A percentile compares a stretch with the other conserved stretches of the same genome.
These are phyloP conservation scores for Phtheirospermum japonicum DNA, from an alignment of 257 asterid genomes.

Conservation along the genomic window DNA sequence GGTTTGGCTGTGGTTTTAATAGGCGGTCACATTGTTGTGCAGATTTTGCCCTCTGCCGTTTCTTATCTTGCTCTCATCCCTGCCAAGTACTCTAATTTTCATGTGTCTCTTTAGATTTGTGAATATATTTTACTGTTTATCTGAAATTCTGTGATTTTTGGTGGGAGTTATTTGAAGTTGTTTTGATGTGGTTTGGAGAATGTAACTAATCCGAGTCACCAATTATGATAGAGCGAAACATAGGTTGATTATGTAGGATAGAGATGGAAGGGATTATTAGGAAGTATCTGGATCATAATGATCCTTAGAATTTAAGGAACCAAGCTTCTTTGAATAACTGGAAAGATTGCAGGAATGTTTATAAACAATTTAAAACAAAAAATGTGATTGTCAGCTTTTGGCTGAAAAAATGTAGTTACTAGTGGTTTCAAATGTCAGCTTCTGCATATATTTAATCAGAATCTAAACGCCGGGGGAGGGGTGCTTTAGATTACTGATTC, in stretches of 20 bases:
- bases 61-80: slow-evolving; percentile 92
- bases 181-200: not conserved
- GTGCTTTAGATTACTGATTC: no score
- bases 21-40: slow-evolving; percentile 75
- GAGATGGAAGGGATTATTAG: no score
- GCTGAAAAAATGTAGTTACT: no score
- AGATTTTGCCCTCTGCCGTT: slow-evolving; percentile 67
- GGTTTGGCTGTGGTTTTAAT: slow-evolving; percentile 78
- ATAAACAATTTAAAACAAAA: no score
- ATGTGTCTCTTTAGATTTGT: no score
- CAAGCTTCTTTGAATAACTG: not conserved
- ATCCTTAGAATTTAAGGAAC: not conserved
- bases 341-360: not conserved
- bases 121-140: no score
- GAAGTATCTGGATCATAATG: not conserved
- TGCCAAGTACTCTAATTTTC: slow-evolving; percentile 53
- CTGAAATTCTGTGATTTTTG: no score
- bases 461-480: no score
- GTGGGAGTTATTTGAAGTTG: not conserved
- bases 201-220: not conserved
- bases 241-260: not conserved
- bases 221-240: not conserved
- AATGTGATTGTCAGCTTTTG: no score
- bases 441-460: no score
- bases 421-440: no score